phyloP scores from a whole-genome alignment of 139 green algal genomes.

The Chlorella ohadii region DNA sequence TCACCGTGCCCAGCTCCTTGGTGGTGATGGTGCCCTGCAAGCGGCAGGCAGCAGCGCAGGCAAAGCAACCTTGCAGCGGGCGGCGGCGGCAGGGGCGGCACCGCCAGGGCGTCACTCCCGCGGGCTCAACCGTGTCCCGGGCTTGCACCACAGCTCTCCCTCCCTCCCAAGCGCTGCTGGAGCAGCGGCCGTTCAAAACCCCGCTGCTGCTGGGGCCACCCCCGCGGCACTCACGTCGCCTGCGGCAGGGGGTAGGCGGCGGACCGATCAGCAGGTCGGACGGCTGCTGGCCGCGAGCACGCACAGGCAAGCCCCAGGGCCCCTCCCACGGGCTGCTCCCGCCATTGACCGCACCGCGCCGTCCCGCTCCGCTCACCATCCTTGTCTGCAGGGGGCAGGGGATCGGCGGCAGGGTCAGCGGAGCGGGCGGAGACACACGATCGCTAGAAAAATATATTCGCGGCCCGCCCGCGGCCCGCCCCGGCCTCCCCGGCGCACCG shows the following conservation, averaged over 20 bases:
- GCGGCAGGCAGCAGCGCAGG: background rate
- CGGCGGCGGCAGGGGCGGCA: background rate
- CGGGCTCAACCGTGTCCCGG: too few relatives aligned
- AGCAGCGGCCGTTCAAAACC: background rate
- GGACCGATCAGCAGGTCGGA: background rate
- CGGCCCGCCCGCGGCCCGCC: too few relatives aligned
- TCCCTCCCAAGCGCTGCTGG: background rate
- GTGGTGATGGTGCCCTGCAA: slow-evolving; percentile 91
- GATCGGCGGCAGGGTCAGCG: too few relatives aligned
- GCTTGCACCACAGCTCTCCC: background rate
- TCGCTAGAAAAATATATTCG: too few relatives aligned
- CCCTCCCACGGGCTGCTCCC: background rate
- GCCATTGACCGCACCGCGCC: background rate
- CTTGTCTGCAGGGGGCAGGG: slow-evolving; percentile 51
- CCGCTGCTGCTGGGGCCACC: too few relatives aligned
- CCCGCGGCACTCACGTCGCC: slow-evolving; percentile 33
- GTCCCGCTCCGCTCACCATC: slow-evolving; percentile 61
- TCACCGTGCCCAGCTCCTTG: slow-evolving; percentile 99
- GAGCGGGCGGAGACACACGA: too few relatives aligned
- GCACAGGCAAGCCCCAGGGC: background rate
- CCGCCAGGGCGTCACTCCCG: background rate
- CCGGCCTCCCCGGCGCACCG: too few relatives aligned
- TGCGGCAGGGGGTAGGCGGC: background rate
- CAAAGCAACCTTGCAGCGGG: background rate
- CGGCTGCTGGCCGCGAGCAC: background rate